Evolutionary conservation across 306 rosid genomes (phyloP).

Genomic region (Luffa acutangula): DNA sequence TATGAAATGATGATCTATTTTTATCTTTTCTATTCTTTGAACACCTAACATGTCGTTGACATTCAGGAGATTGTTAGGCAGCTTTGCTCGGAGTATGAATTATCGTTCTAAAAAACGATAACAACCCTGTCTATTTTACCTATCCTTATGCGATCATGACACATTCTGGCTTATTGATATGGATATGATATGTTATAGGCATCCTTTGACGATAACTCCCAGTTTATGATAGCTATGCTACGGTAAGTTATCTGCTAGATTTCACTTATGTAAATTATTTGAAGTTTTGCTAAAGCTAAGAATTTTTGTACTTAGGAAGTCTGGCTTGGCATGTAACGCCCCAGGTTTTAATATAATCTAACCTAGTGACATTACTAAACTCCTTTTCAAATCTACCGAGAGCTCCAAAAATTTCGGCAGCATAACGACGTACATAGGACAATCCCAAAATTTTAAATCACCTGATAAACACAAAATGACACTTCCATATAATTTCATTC

Average conservation of each 20-base stretch:
- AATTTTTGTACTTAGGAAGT: conserved; percentile 55
- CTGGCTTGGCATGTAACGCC: conserved; percentile 92
- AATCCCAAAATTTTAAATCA: too few relatives aligned
- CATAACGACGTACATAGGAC: too few relatives aligned
- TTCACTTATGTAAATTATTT: neutral
- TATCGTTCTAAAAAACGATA: conserved; percentile 84
- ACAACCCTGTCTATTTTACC: conserved; percentile 4
- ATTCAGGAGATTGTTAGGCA: conserved; percentile 92
- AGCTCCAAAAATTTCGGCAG: too few relatives aligned
- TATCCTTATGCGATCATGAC: neutral
- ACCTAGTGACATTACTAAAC: too few relatives aligned
- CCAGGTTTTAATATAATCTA: too few relatives aligned
- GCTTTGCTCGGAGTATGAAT: conserved; percentile 69
- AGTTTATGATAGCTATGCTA: conserved; percentile 83
- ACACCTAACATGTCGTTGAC: conserved; percentile 14
- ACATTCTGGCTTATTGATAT: conserved; percentile 14
- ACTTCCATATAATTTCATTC: too few relatives aligned
- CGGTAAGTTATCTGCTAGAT: conserved; percentile 40
- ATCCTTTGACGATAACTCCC: conserved; percentile 85
- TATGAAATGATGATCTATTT: neutral
- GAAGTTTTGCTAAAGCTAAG: conserved; percentile 12
- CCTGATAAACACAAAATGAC: too few relatives aligned
- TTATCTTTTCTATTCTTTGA: neutral
- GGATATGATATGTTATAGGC: conserved; percentile 44
- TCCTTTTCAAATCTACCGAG: too few relatives aligned